Evolutionary conservation across 306 rosid genomes (phyloP), one percentile per base, ranked within the genome.

Genomic region (Cyclanthera cordifolia): DNA sequence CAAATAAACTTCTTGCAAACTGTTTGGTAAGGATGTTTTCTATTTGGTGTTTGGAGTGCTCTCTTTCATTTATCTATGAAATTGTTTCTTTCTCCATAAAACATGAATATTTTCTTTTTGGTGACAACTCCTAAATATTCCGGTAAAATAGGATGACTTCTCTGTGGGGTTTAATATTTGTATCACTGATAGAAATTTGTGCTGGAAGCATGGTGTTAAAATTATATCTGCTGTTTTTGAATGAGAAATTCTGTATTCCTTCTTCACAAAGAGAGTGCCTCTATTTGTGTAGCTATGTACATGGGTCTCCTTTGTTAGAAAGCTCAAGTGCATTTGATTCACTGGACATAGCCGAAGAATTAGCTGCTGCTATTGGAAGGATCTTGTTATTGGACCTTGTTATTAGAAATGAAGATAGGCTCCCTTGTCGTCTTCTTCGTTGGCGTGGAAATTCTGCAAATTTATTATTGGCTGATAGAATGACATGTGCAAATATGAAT

Each of bases 401-500:
- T 63, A 93, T 93, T 61, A 84, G 99, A 84, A 93, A 93, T 69
- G 99, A 93, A 88, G 99, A 93, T 82, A 86, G 97, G 72, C 88
- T 93, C 72, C 99, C 97, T 50, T 90, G 97, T 45, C 94, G 88
- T 56, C 79, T 79, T 74, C 99, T 93, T 74, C 80, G 96, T 63
- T 93, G 99, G 99, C 94, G 97, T 67, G 97, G 99, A 64, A 93
- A 93, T 77, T 74, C 87, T 51, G 91, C 99, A 60, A 93, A 93
- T 85, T 80, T 93, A 71, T 75, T 93, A 85, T 78, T 86, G 71
- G 88, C 87, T 57, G 95, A 86, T 75, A 86, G 86, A 78, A 72
- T 48, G 80, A 66, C 76, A 15, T 70, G 74, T 60, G 80, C 70
- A 61, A 80, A 77, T 79, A 58, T 82, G 77, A 84, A 89, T 76